Percentiles rank a stretch among this genome's conserved stretches.
Conservation (phyloP, 2,329 filamentous ascomycete genomes). For the Colletotrichum melonis region DNA sequence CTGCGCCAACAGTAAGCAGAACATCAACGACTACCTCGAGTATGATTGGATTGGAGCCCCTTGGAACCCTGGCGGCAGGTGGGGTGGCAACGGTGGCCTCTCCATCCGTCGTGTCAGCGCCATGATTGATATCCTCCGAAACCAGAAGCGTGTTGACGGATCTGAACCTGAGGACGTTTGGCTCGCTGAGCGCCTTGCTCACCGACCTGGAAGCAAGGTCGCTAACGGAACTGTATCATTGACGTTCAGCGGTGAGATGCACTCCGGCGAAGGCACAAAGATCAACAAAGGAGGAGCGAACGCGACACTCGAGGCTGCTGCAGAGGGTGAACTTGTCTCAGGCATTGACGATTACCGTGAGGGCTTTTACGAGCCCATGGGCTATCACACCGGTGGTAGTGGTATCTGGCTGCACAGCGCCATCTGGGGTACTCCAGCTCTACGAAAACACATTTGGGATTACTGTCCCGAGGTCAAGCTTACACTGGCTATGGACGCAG, state of each 20-base stretch:
- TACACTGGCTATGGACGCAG: constrained; percentile 65
- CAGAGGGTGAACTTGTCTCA: constrained; percentile 47
- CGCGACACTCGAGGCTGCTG: constrained; percentile 42
- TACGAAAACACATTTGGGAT: constrained; percentile 63
- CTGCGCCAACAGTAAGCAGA: constrained; percentile 61
- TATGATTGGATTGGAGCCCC: constrained; percentile 67
- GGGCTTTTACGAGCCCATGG: constrained; percentile 69
- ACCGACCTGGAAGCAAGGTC: constrained; percentile 58
- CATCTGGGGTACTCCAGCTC: constrained; percentile 61
- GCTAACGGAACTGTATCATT: constrained; percentile 63
- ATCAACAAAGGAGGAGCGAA: constrained; percentile 39
- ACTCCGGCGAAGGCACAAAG: constrained; percentile 46
- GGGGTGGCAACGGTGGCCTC: constrained; percentile 64
- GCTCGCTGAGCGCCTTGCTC: constrained; percentile 63
- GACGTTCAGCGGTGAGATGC: constrained; percentile 63
- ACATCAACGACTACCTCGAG: constrained; percentile 61
- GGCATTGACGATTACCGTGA: constrained; percentile 62
- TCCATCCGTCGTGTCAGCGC: constrained; percentile 63
- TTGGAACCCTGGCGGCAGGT: constrained; percentile 54
- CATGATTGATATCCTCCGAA: constrained; percentile 62
- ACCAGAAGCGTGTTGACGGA: constrained; percentile 56
- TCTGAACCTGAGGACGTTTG: constrained; percentile 67
- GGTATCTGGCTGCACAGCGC: constrained; percentile 56
- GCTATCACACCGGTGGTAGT: constrained; percentile 65
- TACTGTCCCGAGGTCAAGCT: constrained; percentile 71